phyloP scores from a whole-genome alignment of 306 rosid genomes.

The Gastrolobium bilobum region DNA sequence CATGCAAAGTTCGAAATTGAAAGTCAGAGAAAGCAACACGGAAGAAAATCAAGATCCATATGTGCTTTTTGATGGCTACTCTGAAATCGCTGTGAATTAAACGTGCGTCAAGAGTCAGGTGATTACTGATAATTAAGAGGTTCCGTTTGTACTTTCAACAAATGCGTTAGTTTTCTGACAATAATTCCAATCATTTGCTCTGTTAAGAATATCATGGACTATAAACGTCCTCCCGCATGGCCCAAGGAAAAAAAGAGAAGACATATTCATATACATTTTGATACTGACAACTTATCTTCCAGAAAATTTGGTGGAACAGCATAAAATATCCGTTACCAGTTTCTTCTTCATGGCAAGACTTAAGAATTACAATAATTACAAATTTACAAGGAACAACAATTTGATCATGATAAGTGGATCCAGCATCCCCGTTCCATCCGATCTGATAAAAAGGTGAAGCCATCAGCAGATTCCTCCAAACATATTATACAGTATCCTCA shows the following conservation, averaged over 20 bases:
- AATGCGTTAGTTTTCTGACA: background rate
- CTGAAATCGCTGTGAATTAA: no score
- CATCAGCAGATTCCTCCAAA: conserved; percentile 30
- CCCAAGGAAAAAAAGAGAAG: background rate
- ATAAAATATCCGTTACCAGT: conserved; percentile 6
- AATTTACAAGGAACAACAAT: conserved; percentile 6
- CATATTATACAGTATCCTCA: background rate
- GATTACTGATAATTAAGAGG: no score
- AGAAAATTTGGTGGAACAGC: background rate
- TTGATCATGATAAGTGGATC: conserved; percentile 19
- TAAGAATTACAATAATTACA: conserved; percentile 28
- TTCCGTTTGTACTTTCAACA: no score
- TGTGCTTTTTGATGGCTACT: no score
- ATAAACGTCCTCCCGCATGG: background rate
- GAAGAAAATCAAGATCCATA: no score
- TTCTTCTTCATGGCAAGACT: conserved; percentile 28
- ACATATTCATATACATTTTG: background rate
- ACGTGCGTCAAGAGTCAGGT: background rate
- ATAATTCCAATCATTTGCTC: background rate
- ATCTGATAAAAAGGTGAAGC: conserved; percentile 32
- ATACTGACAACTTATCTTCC: background rate
- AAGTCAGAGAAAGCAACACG: no score
- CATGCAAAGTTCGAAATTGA: no score
- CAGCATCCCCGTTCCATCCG: background rate
- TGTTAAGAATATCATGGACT: background rate